These are phyloP conservation scores for Selaginella tamariscina DNA, from an alignment of 75 land plant genomes.

Conservation along the genomic window DNA sequence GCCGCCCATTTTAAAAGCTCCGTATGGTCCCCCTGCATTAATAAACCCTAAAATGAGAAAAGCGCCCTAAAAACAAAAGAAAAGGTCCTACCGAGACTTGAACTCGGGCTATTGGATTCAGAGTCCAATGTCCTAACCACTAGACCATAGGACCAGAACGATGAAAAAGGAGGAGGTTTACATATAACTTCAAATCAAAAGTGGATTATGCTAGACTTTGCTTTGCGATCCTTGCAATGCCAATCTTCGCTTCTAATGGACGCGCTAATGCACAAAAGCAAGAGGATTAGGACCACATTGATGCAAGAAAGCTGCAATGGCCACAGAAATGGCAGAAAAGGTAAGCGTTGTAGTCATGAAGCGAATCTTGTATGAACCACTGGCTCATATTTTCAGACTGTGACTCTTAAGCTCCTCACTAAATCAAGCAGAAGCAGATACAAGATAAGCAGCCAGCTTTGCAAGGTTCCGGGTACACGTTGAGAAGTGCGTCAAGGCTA, in stretches of 20 bases:
- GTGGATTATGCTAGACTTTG: neutral
- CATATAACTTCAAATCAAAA: too few relatives aligned
- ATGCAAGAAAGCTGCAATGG: neutral
- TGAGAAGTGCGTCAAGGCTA: neutral
- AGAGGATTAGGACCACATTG: too few relatives aligned
- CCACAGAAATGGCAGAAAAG: neutral
- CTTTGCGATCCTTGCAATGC: neutral
- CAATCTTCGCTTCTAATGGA: neutral
- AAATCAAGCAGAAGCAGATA: neutral
- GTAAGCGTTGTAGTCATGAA: too few relatives aligned
- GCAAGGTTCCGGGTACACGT: neutral
- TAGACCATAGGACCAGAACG: constrained; percentile 1
- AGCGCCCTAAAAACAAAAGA: neutral
- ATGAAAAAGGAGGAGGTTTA: too few relatives aligned
- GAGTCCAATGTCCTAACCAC: constrained; percentile 1
- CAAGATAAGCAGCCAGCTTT: neutral
- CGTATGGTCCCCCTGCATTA: constrained; percentile 2
- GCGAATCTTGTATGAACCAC: too few relatives aligned
- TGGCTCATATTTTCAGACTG: neutral
- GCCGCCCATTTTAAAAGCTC: constrained; percentile 21
- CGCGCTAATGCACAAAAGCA: too few relatives aligned
- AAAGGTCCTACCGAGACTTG: constrained; percentile 3
- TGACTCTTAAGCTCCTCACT: neutral
- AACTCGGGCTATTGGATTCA: constrained; percentile 1
- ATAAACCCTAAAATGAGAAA: neutral